phyloP scores from a whole-genome alignment of 176 grass and related monocot genomes.

The Rhipidocladum racemiflorum region DNA sequence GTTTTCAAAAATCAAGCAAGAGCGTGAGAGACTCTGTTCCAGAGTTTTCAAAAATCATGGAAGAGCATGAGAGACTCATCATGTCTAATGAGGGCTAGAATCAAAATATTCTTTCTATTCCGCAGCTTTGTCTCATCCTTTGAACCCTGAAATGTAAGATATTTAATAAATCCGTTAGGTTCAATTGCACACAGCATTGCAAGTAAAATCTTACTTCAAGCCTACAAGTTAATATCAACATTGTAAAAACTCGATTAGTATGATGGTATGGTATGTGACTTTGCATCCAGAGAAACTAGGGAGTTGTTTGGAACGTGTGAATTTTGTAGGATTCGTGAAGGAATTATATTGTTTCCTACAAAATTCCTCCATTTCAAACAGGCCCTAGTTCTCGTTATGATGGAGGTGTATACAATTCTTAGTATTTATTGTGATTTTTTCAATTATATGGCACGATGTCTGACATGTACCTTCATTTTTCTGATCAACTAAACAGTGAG shows the following conservation, averaged over 20 bases:
- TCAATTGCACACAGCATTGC: constrained; percentile 7
- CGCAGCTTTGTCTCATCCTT: constrained; percentile 43
- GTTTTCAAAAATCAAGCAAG: constrained; percentile 51
- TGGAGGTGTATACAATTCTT: neutral
- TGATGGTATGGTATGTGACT: neutral
- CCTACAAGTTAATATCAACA: neutral
- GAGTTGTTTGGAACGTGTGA: neutral
- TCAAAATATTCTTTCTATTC: constrained; percentile 40
- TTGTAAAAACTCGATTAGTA: neutral
- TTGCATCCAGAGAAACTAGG: neutral
- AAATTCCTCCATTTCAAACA: neutral
- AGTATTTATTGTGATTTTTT: neutral
- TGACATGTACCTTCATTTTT: neutral
- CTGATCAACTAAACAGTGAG: neutral
- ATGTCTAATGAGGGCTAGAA: constrained; percentile 53
- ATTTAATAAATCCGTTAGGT: constrained; percentile 27
- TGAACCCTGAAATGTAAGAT: constrained; percentile 43
- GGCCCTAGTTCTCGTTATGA: neutral
- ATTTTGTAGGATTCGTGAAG: neutral
- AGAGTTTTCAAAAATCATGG: constrained; percentile 42
- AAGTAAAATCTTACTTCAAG: neutral
- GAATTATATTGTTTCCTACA: neutral
- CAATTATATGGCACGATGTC: neutral
- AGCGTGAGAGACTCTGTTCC: constrained; percentile 43
- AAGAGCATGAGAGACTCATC: constrained; percentile 70